Evolutionary conservation across 768 basidiomycete species (phyloP).

Genomic region (Cyclocybe cylindracea): DNA sequence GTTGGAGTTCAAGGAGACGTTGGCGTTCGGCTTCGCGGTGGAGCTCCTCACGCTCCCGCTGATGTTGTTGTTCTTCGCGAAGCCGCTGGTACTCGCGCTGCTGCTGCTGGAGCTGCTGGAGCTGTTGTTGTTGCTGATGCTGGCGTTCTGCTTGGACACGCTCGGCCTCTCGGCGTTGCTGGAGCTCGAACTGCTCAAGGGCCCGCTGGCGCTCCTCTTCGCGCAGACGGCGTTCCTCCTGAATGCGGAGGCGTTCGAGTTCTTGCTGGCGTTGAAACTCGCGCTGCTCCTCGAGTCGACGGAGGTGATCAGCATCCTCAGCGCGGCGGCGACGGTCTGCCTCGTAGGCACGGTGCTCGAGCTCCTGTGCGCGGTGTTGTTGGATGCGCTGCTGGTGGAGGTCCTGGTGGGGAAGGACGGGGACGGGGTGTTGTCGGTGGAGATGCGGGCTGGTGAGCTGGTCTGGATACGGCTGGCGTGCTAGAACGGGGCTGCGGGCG

Average conservation of each 20-base stretch:
- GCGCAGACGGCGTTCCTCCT: conserved; percentile 2
- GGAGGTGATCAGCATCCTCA: not conserved
- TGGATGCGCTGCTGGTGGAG: conserved; percentile 3
- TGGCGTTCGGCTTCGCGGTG: not conserved
- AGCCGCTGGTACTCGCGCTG: conserved; percentile 5
- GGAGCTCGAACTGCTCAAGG: conserved; percentile 11
- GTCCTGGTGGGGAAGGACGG: not conserved
- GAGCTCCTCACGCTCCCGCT: conserved; percentile 14
- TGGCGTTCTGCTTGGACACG: conserved; percentile 15
- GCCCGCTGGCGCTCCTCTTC: conserved; percentile 6
- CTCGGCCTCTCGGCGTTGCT: conserved; percentile 9
- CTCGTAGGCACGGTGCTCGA: conserved; percentile 4
- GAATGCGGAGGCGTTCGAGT: conserved; percentile 1
- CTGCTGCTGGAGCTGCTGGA: conserved; percentile 8
- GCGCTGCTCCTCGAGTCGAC: conserved; percentile 9
- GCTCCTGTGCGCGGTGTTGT: conserved; percentile 4
- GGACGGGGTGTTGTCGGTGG: conserved; percentile 1
- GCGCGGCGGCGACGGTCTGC: conserved; percentile 6
- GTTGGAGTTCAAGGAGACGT: conserved; percentile 13
- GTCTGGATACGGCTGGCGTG: not conserved
- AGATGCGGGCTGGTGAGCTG: not conserved
- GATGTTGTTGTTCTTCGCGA: not conserved
- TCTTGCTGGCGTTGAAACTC: conserved; percentile 14
- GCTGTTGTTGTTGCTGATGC: conserved; percentile 16
- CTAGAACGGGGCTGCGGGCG: not conserved